Evolutionary conservation across 2,329 filamentous ascomycete species (phyloP), one percentile per base, ranked within the genome.

Genomic region (Ilyonectria mors-panacis): DNA sequence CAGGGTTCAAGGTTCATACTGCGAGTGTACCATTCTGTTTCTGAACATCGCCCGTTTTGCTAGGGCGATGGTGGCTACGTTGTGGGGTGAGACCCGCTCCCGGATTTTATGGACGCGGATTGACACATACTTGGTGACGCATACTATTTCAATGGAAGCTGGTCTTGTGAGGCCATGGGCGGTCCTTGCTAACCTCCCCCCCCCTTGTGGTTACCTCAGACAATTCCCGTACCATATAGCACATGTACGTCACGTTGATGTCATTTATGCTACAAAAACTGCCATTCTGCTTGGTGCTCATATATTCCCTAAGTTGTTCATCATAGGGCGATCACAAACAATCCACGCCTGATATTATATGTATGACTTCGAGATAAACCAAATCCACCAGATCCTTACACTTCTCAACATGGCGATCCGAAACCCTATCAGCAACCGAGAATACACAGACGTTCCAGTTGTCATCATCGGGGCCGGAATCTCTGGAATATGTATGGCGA

Each of bases 71-170:
- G 23, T 19, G 44, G 44, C 44, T 47, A 47, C 17, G 44, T 47
- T 47, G 44, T 19, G n/a, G 44, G 44, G 12, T 19, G 21, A 47
- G 44, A 47, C 44, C 8, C n/a, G 21, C 44, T 47, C 44, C 44
- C 44, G 44, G 2, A 23, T 23, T 2, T 23, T 23, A 23, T 23
- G 4, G 44, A 47, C 21, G 4, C 5, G 44, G 44, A 19, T 47
- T 47, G 44, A 47, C 44, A 47, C 17, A 47, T 47, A 47, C 44
- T 47, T 47, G 7, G 44, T 47, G 44, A 47, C 44, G 44, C 44
- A 47, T 47, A 47, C 44, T 7, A 47, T 47, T 47, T 47, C 8
- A 47, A 47, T 2, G 6, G 44, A 47, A 47, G 44, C 10, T 47
- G 44, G 44, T 4, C 23, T 23, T 23, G 23, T 23, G 23, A 23